These are phyloP conservation scores for Trichoderma endophyticum DNA, from an alignment of 2,329 filamentous ascomycete genomes.

Conservation along the genomic window DNA sequence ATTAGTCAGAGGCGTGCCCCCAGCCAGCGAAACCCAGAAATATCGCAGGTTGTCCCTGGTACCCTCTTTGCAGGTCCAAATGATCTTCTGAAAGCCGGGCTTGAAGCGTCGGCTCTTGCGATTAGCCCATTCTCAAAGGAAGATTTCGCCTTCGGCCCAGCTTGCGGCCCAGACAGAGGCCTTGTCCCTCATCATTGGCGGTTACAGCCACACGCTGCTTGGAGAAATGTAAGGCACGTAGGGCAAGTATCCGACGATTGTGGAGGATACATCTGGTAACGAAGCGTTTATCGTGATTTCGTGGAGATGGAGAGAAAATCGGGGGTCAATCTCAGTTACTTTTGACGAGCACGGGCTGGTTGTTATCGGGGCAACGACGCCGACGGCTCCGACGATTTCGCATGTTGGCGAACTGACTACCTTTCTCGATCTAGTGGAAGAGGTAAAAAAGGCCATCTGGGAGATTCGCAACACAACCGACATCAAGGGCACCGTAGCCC, in stretches of 20 bases:
- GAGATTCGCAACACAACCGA: slow-evolving; percentile 59
- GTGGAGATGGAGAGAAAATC: slow-evolving; percentile 66
- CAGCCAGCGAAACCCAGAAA: neutral
- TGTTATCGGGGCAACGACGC: slow-evolving; percentile 62
- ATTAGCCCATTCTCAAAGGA: neutral
- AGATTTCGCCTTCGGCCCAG: neutral
- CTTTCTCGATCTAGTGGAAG: slow-evolving; percentile 55
- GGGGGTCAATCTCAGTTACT: slow-evolving; percentile 64
- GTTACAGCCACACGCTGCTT: slow-evolving; percentile 58
- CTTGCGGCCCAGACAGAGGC: slow-evolving; percentile 44
- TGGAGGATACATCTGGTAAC: slow-evolving; percentile 57
- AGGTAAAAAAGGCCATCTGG: slow-evolving; percentile 60
- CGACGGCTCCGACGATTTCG: slow-evolving; percentile 56
- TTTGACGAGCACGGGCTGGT: slow-evolving; percentile 60
- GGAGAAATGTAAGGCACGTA: slow-evolving; percentile 55
- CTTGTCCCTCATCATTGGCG: slow-evolving; percentile 66
- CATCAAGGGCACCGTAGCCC: slow-evolving; percentile 61
- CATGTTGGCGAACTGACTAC: slow-evolving; percentile 55
- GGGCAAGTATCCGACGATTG: slow-evolving; percentile 63
- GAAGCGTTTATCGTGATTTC: slow-evolving; percentile 69
- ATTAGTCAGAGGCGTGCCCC: neutral
- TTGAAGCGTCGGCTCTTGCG: neutral
- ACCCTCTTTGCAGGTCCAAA: neutral
- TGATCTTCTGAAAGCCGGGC: neutral
- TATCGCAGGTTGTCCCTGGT: neutral